Evolutionary conservation across 371 early-diverging fungal genomes (phyloP), one percentile per base, ranked within the genome.

Genomic region (Rhizopus sp.): DNA sequence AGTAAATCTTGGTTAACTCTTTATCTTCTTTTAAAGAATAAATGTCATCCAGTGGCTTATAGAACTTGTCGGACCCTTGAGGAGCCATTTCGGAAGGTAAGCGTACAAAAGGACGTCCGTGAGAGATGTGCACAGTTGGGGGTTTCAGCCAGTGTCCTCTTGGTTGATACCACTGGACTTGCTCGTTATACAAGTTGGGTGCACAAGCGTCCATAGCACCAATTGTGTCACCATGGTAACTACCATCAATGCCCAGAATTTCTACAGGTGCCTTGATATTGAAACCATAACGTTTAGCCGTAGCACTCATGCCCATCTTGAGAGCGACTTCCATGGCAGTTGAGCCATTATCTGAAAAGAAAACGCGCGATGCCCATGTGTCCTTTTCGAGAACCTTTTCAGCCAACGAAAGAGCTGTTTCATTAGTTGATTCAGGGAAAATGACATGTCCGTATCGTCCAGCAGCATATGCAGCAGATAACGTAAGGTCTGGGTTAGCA

Each of bases 141-240:
- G 93, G 88, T 10, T 73, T 66, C 50, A 91, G 82, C 92, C 92
- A 93, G 31, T 83, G 76, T 5, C 93, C 93, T 41, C 78, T 80
- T 0, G 89, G 84, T 23, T 78, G 70, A 61, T 92, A 91, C 93
- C 93, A 93, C 51, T 85, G 78, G 4, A 91, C 89, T 52, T 85
- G 76, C 8, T 80, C 81, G 53, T 93, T 93, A 64, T 83, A 93
- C 6, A 82, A 73, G 47, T 86, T 90, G 34, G 92, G 91, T 10
- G 85, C 77, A 54, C 89, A 87, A 3, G 90, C 89, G 65, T 90
- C 87, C 92, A 91, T 92, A 42, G 87, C 86, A 47, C 93, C 93
- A 48, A 91, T 92, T 0, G 92, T 92, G 54, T 92, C 94, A 37
- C 93, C 93, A 57, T 93, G 93, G 56, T 93, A 93, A 9, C 86